These are phyloP conservation scores for Penicillium verrucosum DNA, from an alignment of 2,329 filamentous ascomycete species.

Conservation along the genomic window DNA sequence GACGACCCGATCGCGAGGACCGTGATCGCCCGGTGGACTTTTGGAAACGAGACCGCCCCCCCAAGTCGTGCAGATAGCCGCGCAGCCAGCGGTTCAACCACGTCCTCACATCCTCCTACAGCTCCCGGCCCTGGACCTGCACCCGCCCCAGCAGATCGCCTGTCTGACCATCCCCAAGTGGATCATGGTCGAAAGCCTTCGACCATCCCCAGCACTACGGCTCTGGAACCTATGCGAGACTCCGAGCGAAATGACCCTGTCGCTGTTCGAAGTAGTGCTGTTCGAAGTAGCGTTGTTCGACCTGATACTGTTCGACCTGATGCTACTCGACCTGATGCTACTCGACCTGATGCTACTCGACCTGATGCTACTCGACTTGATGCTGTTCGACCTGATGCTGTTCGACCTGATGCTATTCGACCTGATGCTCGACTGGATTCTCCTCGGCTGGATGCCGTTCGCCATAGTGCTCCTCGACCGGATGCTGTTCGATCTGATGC, in stretches of 20 bases:
- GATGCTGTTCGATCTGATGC: not conserved
- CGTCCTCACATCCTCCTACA: constrained; percentile 13
- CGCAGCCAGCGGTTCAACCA: constrained; percentile 25
- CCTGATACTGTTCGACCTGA: constrained; percentile 16
- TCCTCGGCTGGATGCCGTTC: constrained; percentile 12
- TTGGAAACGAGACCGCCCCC: constrained; percentile 43
- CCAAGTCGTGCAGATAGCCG: constrained; percentile 33
- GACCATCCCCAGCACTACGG: constrained; percentile 11
- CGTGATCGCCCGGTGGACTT: constrained; percentile 32
- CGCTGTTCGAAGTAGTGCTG: constrained; percentile 23
- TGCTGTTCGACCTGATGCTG: not conserved
- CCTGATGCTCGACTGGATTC: not conserved
- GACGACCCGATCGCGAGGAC: constrained; percentile 27
- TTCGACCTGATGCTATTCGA: constrained; percentile 14
- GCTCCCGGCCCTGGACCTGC: constrained; percentile 12
- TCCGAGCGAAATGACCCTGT: constrained; percentile 7
- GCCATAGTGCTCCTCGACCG: not conserved
- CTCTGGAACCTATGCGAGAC: constrained; percentile 33
- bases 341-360: constrained; percentile 11
- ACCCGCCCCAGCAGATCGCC: constrained; percentile 21
- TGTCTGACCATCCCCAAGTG: constrained; percentile 22
- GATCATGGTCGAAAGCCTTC: constrained; percentile 29
- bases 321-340: not conserved
- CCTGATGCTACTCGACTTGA: constrained; percentile 12
- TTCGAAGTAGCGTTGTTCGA: constrained; percentile 12